These are phyloP conservation scores for Phylloporus sp. DNA, from an alignment of 768 basidiomycete genomes.

Conservation along the genomic window DNA sequence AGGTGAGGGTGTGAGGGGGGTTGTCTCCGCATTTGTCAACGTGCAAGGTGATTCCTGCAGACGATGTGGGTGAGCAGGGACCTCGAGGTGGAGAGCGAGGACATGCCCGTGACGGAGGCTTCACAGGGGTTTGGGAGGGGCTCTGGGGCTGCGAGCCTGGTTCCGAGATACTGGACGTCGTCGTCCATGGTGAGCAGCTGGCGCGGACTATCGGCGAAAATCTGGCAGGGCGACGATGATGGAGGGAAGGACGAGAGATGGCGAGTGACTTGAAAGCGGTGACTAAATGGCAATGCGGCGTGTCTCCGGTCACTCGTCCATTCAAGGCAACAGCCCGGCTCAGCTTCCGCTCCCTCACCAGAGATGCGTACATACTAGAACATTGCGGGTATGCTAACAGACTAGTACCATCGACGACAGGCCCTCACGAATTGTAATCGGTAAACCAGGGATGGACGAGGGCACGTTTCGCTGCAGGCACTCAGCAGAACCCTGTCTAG, in stretches of 20 bases:
- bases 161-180: constrained; percentile 59
- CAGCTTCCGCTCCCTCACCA: not conserved
- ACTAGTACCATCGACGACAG: constrained; percentile 3
- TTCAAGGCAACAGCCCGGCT: constrained; percentile 24
- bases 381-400: constrained; percentile 22
- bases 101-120: constrained; percentile 40
- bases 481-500: constrained; percentile 1
- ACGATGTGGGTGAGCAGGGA: constrained; percentile 8
- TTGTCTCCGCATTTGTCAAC: constrained; percentile 50
- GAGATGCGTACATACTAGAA: constrained; percentile 20
- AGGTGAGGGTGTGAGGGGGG: constrained; percentile 45
- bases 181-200: constrained; percentile 42
- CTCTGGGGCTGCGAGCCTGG: constrained; percentile 28
- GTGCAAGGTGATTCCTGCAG: constrained; percentile 55
- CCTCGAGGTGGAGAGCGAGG: constrained; percentile 11
- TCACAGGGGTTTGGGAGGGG: constrained; percentile 29
- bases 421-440: constrained; percentile 42
- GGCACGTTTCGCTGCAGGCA: constrained; percentile 51
- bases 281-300: constrained; percentile 31
- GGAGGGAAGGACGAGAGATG: constrained; percentile 12
- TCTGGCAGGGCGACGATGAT: constrained; percentile 3
- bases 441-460: constrained; percentile 46
- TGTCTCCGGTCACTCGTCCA: constrained; percentile 20
- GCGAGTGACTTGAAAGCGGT: constrained; percentile 24
- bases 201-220: constrained; percentile 1